Base-by-base conservation (phyloP, 495 filamentous ascomycete genomes). In the Aspergillus ostianus region DNA sequence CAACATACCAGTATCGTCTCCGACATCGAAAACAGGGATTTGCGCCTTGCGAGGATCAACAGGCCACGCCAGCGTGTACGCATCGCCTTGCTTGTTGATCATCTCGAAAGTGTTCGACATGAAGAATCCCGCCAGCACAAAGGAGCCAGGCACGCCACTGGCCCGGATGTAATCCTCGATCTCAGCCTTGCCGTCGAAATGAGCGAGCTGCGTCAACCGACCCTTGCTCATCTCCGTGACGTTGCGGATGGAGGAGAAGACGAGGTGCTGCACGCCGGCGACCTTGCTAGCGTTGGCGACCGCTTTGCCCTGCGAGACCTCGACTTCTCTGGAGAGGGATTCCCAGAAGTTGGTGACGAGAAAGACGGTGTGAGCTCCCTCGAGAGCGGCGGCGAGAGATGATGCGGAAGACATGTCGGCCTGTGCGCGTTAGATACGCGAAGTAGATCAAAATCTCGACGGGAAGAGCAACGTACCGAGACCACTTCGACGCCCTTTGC, bases 171-270 rank as follows among this genome's bases (percentile, higher is more conserved):
- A 87, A 13, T 82, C 72, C 47, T 83, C 85, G 18, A 88, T 76
- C 6, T 75, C 62, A n/a, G 84, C 83, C 68, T 89, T 90, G 58
- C 69, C 64, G 67, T 88, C 85, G 63, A 87, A 90, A 70, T 87
- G 84, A 19, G 75, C 67, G 21, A 88, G 78, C 47, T 83, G 66
- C n/a, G 70, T 41, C 10, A 74, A 50, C 12, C 48, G 55, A 6
- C 72, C 64, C 21, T 75, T 66, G 6, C 55, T 74, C 45, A 77
- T 65, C 60, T 78, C 64, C 23, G 64, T 71, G 10, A 67, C 64
- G 45, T 69, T 51, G 6, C 57, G 64, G 47, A 77, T 61, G 6
- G 64, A 64, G 18, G 54, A 61, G 44, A 41, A 63, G 61, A 73
- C 63, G 30, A 77, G 63, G 45, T 67, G 59, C 81, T 82, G 48